A percentile compares a stretch with the other conserved stretches of the same genome.
These are phyloP conservation scores for Dictyostelium firmibasis DNA, from an alignment of 78 protist genomes.

Conservation along the genomic window DNA sequence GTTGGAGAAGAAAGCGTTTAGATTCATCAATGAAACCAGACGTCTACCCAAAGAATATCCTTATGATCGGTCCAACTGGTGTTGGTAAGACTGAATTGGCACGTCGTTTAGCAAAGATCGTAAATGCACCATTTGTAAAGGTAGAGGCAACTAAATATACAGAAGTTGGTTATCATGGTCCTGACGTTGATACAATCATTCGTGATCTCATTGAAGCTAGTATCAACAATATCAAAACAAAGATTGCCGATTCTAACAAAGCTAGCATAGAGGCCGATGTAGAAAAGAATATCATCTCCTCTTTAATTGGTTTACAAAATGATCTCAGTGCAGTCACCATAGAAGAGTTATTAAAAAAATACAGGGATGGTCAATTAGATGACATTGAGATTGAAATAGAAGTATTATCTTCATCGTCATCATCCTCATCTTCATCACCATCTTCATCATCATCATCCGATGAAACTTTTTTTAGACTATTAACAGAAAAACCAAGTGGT, in stretches of 20 bases:
- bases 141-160: conserved; percentile 97
- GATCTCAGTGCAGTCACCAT: background rate
- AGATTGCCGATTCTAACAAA: conserved; percentile 28
- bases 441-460: background rate
- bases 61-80: conserved; percentile 96
- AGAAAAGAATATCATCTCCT: conserved; percentile 64
- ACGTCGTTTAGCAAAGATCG: conserved; percentile 92
- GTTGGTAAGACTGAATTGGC: conserved; percentile 96
- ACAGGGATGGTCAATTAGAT: conserved; percentile 34
- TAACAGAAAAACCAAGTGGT: too few relatives aligned
- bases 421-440: background rate
- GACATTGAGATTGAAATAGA: conserved; percentile 52
- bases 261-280: conserved; percentile 45
- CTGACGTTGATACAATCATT: conserved; percentile 92
- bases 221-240: conserved; percentile 41
- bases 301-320: conserved; percentile 26
- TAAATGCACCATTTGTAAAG: conserved; percentile 94
- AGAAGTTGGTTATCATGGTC: conserved; percentile 95
- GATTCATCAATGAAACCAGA: conserved; percentile 48
- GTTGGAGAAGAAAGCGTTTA: conserved; percentile 73
- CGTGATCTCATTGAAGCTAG: conserved; percentile 80
- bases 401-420: conserved; percentile 1
- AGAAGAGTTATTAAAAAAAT: conserved; percentile 25
- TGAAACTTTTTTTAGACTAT: background rate
- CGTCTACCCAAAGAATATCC: conserved; percentile 93